Evolutionary conservation across 106 monocot genomes (phyloP), one percentile per base, ranked within the genome.

Genomic region (Dactylorhiza incarnata): DNA sequence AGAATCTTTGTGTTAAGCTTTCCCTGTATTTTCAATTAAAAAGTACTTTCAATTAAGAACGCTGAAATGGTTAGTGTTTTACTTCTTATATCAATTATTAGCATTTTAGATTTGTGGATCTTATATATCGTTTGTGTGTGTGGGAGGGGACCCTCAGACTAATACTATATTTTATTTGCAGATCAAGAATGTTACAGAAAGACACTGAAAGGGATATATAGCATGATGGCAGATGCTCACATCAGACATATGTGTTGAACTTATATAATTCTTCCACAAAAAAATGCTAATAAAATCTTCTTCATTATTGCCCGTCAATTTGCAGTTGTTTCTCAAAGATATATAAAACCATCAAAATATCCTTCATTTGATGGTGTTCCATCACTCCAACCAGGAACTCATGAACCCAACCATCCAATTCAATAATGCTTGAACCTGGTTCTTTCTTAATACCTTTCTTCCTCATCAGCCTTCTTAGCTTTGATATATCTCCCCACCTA

Each of bases 401-500:
- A 51, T 81, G 71, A 77, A 82, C 58, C 45, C 45, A 76, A 23
- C 83, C 82, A 78, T 83, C 53, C 11, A 92, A 79, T 29, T 85
- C 77, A 45, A 89, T 77, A 29, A 85, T 68, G 71, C 89, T 92
- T 50, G 87, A 85, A 25, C 82, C 94, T 15, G 94, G 90, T 43
- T 85, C 76, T 82, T 94, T 94, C 66, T 59, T 88, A 55, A 89
- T 73, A 37, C 86, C 75, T 29, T 70, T 86, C n/a, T 76, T 73
- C 55, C 47, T 85, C 94, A 94, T 86, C 62, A 50, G 23, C 54
- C 80, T 84, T 80, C 94, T 90, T 80, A 87, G 56, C 85, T 74
- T 81, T 12, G 24, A 56, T 4, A 94, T 88, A 66, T 94, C 84
- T 20, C 78, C 83, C 90, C 94, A 94, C 48, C 80, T 86, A 23